These are phyloP conservation scores for Cladosporium sp. DNA, from an alignment of 2,329 filamentous ascomycete genomes.

Conservation along the genomic window DNA sequence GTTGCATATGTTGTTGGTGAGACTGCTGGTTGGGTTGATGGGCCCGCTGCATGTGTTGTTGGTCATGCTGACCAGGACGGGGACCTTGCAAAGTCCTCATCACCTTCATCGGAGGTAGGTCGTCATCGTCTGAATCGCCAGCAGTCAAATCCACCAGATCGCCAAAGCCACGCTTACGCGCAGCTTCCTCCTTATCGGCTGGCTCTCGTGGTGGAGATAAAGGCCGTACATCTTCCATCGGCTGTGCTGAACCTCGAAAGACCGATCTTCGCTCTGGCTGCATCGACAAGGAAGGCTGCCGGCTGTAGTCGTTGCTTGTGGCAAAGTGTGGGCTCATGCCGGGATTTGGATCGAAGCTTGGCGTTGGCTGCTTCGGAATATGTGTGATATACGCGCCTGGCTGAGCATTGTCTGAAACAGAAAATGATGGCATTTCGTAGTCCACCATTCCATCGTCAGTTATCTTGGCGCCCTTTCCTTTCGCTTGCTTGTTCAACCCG, in stretches of 20 bases:
- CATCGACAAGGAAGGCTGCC: neutral
- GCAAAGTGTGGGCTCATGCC: neutral
- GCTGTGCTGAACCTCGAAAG: conserved; percentile 8
- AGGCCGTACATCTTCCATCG: conserved; percentile 23
- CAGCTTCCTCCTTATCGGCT: conserved; percentile 50
- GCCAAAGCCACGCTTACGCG: conserved; percentile 52
- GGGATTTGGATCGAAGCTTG: neutral
- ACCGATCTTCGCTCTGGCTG: neutral
- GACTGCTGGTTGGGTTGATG: neutral
- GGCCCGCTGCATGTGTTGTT: neutral
- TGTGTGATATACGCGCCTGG: neutral
- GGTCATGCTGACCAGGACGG: neutral
- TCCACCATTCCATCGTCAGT: conserved; percentile 18
- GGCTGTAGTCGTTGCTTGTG: neutral
- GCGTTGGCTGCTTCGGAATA: neutral
- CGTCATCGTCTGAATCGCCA: conserved; percentile 39
- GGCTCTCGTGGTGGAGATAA: conserved; percentile 28
- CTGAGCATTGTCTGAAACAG: conserved; percentile 22
- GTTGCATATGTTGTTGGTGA: neutral
- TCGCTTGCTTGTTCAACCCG: neutral
- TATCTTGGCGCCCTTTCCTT: neutral
- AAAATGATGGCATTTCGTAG: conserved; percentile 26
- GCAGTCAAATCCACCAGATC: conserved; percentile 52
- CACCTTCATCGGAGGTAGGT: conserved; percentile 40
- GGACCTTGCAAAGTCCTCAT: conserved; percentile 18